Evolutionary conservation across 129 eudicot species (phyloP), one percentile per base, ranked within the genome.

Genomic region (Saussurea involucrata): DNA sequence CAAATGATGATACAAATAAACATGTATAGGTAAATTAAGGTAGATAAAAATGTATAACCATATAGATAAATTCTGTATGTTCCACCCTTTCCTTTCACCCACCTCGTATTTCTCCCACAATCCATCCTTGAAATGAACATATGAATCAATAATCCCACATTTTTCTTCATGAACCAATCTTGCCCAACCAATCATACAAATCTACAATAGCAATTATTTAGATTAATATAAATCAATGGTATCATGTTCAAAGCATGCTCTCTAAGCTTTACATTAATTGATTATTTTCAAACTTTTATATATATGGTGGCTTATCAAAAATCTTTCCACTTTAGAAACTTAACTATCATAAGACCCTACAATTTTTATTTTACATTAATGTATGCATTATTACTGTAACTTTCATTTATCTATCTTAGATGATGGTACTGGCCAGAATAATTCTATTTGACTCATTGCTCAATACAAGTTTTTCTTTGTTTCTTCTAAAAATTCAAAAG

Each of bases 51-150:
- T 8, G 8, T 36, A 36, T 11, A 36, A 27, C 0, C 3, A 36
- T 8, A 36, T 36, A 36, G 44, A 9, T 36, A 36, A 36, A 8
- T 10, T 36, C 11, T 8, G 10, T 36, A 8, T 36, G 10, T 8
- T 24, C 9, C 12, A 60, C 7, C 65, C 12, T 0, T 4, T 24
- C 58, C 5, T 15, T 46, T 27, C 29, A 27, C n/a, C n/a, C 20
- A 13, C 20, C 58, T 46, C 58, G 3, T 46, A 8, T n/a, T 58
- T 31, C 21, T 76, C 60, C 70, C 75, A 17, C 24, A 28, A 75
- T 60, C 60, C 71, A 63, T 81, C 79, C 85, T 37, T 74, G 66
- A 69, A 60, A 75, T 36, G 34, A 75, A 63, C 67, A 81, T 31
- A 40, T 60, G 34, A 1, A n/a, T 72, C 53, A 55, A 28, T 20